These are phyloP conservation scores for Coemansia sp. DNA, from an alignment of 192 early-diverging fungal species.

Conservation along the genomic window DNA sequence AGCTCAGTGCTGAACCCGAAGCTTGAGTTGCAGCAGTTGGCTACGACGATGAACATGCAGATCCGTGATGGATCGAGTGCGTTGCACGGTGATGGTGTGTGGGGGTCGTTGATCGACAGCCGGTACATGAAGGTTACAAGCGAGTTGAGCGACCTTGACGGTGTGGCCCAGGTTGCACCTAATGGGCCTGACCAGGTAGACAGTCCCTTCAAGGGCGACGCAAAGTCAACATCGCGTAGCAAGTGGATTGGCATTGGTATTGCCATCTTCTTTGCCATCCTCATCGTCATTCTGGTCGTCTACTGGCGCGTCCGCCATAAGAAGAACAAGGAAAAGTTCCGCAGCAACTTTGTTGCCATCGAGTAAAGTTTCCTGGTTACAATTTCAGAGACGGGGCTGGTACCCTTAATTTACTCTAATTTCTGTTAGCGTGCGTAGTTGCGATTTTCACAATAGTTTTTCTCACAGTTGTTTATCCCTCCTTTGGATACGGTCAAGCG, in stretches of 20 bases:
- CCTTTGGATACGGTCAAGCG: not conserved
- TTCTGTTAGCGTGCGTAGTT: constrained; percentile 9
- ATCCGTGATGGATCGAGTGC: constrained; percentile 36
- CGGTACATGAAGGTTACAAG: constrained; percentile 35
- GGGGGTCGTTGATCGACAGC: constrained; percentile 37
- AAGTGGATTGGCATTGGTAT: constrained; percentile 54
- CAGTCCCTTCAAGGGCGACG: constrained; percentile 38
- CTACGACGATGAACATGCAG: constrained; percentile 33
- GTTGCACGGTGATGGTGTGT: constrained; percentile 32
- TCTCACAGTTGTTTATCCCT: not conserved
- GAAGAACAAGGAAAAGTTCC: constrained; percentile 30
- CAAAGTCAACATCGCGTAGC: constrained; percentile 38
- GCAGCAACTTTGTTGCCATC: constrained; percentile 36
- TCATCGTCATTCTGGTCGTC: constrained; percentile 27
- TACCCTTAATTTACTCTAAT: not conserved
- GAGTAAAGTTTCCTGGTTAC: constrained; percentile 6
- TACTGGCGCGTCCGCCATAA: constrained; percentile 30
- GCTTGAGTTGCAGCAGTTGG: constrained; percentile 41
- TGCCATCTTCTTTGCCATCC: constrained; percentile 27
- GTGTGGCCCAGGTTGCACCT: constrained; percentile 37
- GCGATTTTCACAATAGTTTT: not conserved
- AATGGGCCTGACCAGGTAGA: constrained; percentile 48
- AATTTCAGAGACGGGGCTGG: not conserved
- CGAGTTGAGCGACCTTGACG: constrained; percentile 34
- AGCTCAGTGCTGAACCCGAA: constrained; percentile 36